Conservation (phyloP, 805 yeast species). For the Komagataella pastoris region DNA sequence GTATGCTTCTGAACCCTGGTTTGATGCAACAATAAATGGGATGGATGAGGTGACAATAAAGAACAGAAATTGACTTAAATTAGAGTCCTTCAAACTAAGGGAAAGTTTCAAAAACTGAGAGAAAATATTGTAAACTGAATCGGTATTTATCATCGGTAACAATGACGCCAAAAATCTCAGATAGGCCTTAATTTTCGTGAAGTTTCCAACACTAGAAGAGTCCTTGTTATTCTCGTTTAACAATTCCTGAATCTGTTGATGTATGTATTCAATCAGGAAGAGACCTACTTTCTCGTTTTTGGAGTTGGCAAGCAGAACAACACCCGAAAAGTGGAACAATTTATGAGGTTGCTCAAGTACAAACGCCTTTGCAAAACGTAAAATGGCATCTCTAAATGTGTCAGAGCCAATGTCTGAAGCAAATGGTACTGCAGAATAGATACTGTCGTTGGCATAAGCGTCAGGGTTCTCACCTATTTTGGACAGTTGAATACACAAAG, state of each 20-base stretch:
- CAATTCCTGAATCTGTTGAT: conserved; percentile 44
- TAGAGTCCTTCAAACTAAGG: conserved; percentile 46
- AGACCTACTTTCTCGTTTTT: conserved; percentile 54
- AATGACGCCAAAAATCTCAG: conserved; percentile 59
- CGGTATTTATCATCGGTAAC: conserved; percentile 47
- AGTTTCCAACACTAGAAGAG: conserved; percentile 34
- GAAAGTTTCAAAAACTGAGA: conserved; percentile 41
- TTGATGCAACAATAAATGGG: conserved; percentile 33
- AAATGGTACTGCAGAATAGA: conserved; percentile 55
- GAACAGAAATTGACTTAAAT: conserved; percentile 56
- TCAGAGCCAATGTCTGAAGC: conserved; percentile 55
- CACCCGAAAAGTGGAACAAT: conserved; percentile 53
- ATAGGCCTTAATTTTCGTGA: conserved; percentile 59
- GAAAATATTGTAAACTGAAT: conserved; percentile 26
- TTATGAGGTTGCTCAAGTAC: conserved; percentile 88
- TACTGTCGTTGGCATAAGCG: conserved; percentile 31
- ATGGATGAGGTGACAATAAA: conserved; percentile 46
- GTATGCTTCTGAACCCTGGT: conserved; percentile 14
- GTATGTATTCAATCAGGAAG: conserved; percentile 55
- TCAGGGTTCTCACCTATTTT: conserved; percentile 41
- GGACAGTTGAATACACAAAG: conserved; percentile 34
- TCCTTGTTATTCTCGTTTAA: conserved; percentile 19
- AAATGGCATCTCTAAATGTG: conserved; percentile 40
- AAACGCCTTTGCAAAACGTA: conserved; percentile 55
- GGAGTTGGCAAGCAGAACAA: conserved; percentile 54